phyloP scores from a whole-genome alignment of 2,329 filamentous ascomycete genomes.

The Diaporthe humulicola region DNA sequence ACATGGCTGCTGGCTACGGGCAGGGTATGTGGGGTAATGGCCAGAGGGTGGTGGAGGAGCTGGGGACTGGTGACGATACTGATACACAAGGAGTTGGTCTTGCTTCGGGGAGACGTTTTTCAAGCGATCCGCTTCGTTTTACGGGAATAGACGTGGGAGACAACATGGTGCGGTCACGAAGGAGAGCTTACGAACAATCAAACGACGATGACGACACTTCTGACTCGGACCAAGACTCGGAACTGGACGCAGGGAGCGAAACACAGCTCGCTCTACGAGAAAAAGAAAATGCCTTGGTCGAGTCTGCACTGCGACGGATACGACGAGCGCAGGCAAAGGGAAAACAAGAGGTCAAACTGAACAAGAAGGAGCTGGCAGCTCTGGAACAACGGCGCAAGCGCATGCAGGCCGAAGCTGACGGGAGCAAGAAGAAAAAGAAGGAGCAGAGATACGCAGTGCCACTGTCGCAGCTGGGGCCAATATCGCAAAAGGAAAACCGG shows the following conservation, averaged over 20 bases:
- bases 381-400: conserved; percentile 78
- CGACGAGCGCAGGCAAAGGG: conserved; percentile 82
- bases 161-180: conserved; percentile 52
- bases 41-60: conserved; percentile 73
- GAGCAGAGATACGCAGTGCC: conserved; percentile 66
- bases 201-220: conserved; percentile 61
- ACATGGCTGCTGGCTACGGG: conserved; percentile 61
- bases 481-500: conserved; percentile 53
- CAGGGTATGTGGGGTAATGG: conserved; percentile 55
- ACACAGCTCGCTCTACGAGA: conserved; percentile 71
- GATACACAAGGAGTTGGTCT: conserved; percentile 69
- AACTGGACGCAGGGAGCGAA: conserved; percentile 65
- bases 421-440: conserved; percentile 50
- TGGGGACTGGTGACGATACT: conserved; percentile 70
- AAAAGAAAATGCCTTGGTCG: conserved; percentile 81
- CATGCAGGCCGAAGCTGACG: conserved; percentile 60
- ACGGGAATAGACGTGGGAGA: conserved; percentile 70
- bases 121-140: conserved; percentile 72
- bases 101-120: conserved; percentile 63
- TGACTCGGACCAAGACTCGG: conserved; percentile 62
- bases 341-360: conserved; percentile 83
- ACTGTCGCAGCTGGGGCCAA: conserved; percentile 63
- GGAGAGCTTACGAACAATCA: conserved; percentile 56
- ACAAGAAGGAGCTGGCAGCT: conserved; percentile 83
- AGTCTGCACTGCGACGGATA: conserved; percentile 84